Evolutionary conservation across 306 rosid genomes (phyloP), one percentile per base, ranked within the genome.

Genomic region (Casuarina equisetifolia): DNA sequence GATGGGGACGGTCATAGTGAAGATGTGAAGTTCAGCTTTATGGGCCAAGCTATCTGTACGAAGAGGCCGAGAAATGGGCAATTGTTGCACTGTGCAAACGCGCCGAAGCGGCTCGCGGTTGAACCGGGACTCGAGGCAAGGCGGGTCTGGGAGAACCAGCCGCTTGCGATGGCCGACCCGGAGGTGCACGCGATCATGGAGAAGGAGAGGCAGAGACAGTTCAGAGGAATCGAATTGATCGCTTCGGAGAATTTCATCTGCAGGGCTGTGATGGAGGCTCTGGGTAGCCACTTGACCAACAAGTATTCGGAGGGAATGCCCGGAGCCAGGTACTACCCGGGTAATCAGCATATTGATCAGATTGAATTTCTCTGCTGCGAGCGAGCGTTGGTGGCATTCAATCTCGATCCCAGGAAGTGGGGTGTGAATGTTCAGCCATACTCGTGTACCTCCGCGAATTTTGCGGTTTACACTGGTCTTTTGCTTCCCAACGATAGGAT

Each of bases 401-500:
- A 79, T 69, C 96, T 91, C 45, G 94, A 90, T 54, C 39, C 90
- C 0, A 85, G 85, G 72, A 85, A 86, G 6, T 90, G 97, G 98
- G 98, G 98, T 19, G 98, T 93, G 74, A 91, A 88, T 87, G 98
- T 91, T 59, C 98, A 93, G 73, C 96, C 98, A 19, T 91, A 94
- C 75, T 91, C 98, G 0, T 90, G 97, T 45, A 87, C 94, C 70
- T 91, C 98, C 15, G 97, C 97, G 0, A 91, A 94, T 52, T 90
- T 91, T 8, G 98, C 98, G 9, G 97, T 91, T 1, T 94, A 79
- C 74, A 87, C 96, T 10, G 97, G 90, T 61, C 90, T 94, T 79
- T 82, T 89, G 87, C 84, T 73, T 4, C 92, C 98, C 0, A 90
- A 87, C 11, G 98, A 93, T 79, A 75, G 98, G 78, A 89, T 91